Conservation (phyloP, 2,329 filamentous ascomycete species). For the Stachybotrys echinatus region DNA sequence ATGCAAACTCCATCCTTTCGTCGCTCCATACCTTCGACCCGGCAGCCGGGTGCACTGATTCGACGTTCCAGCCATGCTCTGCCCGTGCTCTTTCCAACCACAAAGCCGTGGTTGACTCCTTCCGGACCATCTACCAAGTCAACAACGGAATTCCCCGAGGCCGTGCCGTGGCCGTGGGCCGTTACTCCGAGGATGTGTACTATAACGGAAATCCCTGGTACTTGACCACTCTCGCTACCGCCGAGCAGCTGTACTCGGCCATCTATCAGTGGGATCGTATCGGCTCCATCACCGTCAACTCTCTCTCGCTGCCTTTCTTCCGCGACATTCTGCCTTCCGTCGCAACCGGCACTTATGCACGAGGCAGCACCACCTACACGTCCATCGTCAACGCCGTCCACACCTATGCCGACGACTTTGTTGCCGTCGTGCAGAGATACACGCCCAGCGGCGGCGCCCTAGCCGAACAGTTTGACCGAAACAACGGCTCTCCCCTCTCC, state of each 20-base stretch:
- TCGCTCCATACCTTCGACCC: constrained; percentile 65
- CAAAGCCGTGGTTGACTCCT: constrained; percentile 66
- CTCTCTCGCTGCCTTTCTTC: constrained; percentile 65
- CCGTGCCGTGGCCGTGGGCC: constrained; percentile 52
- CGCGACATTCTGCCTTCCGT: constrained; percentile 50
- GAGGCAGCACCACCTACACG: constrained; percentile 36
- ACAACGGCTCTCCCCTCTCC: constrained; percentile 47
- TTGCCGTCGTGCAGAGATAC: constrained; percentile 57
- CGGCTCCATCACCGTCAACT: constrained; percentile 56
- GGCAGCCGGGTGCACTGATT: constrained; percentile 53
- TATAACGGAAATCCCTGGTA: constrained; percentile 76
- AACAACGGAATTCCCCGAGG: constrained; percentile 58
- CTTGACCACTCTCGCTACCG: constrained; percentile 65
- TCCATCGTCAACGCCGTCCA: constrained; percentile 49
- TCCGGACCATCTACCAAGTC: constrained; percentile 60
- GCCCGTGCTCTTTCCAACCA: constrained; percentile 62
- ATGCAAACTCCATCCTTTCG: constrained; percentile 61
- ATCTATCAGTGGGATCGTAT: constrained; percentile 60
- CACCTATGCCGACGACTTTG: constrained; percentile 52
- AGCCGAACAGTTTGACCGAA: constrained; percentile 58
- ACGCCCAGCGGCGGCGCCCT: constrained; percentile 56
- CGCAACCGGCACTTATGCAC: constrained; percentile 52
- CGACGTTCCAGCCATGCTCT: constrained; percentile 71
- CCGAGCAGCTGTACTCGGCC: constrained; percentile 71
- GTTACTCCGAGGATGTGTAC: constrained; percentile 66